Percentiles rank a stretch among this genome's conserved stretches.
These are phyloP conservation scores for Primulina eburnea DNA, from an alignment of 257 asterid species.

Conservation along the genomic window DNA sequence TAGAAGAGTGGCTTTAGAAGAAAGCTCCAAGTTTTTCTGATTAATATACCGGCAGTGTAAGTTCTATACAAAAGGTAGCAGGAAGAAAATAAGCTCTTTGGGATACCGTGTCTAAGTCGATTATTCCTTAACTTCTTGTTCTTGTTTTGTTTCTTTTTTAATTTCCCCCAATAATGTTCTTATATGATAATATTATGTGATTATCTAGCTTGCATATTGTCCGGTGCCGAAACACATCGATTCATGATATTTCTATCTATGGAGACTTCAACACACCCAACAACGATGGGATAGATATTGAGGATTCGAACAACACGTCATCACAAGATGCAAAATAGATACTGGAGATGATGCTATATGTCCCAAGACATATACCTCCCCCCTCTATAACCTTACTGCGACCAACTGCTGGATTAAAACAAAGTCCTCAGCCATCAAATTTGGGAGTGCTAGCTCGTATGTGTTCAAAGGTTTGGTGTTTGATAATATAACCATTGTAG, in stretches of 20 bases:
- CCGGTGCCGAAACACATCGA: conserved; percentile 57
- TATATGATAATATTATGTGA: not conserved
- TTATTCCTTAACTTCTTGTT: not conserved
- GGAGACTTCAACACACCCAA: conserved; percentile 91
- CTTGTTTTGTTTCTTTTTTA: not conserved
- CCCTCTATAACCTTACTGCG: conserved; percentile 71
- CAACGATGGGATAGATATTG: conserved; percentile 89
- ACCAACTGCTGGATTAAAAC: conserved; percentile 77
- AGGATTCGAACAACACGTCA: conserved; percentile 81
- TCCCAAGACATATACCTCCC: conserved; percentile 69
- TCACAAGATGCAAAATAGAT: conserved; percentile 64
- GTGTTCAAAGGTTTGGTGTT: conserved; percentile 57
- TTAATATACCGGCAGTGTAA: not conserved
- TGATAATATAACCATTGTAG: conserved; percentile 67
- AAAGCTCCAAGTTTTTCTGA: not conserved
- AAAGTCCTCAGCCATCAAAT: conserved; percentile 87
- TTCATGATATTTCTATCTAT: conserved; percentile 55
- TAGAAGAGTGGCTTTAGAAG: not conserved
- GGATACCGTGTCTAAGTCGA: not conserved
- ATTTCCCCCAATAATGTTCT: not conserved
- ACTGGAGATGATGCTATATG: conserved; percentile 99
- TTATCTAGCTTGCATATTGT: conserved; percentile 77
- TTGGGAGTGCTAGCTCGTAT: conserved; percentile 86
- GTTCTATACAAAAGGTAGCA: too few species aligned
- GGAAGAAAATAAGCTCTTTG: not conserved